Base-by-base conservation (phyloP, 225 moss, liverwort and hornwort genomes). In the Climacium dendroides region DNA sequence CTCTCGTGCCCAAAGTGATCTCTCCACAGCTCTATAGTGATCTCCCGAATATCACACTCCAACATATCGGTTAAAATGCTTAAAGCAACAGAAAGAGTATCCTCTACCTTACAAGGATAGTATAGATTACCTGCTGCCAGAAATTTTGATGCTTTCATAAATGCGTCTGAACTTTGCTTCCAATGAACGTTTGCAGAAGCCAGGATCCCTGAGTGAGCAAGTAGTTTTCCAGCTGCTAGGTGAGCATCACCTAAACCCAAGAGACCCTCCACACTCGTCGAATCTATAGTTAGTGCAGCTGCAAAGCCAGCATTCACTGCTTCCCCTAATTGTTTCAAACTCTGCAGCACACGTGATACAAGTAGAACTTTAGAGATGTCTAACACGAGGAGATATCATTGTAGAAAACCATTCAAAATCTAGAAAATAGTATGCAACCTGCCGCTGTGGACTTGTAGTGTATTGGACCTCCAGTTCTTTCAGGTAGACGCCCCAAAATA, bases 191-290 rank as follows among this genome's bases (percentile, higher is more conserved):
- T 88, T 61, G 93, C 92, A 60, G 78, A 85, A 50, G 90, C 74
- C 34, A 69, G 71, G 55, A 80, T 86, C 71, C 89, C 88, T 62
- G 70, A 89, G 28, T 80, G 88, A 60, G 85, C 85, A 64, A 96
- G 87, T 82, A 97, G 72, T 88, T 97, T 97, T 45, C 92, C 95
- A 64, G 95, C 95, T 54, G 96, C 88, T 41, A 96, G 89, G 82
- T 96, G 95, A 60, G 94, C 92, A 70, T 97, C 97, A 52, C 94
- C 97, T 81, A 95, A 91, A 60, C 95, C 97, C 90, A 97, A 85
- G 39, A 95, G 94, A 59, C 92, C 90, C 76, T 91, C 95, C 62
- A 95, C 90, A 72, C 89, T 95, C 43, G 85, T 90, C 25, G 95
- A 95, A 59, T 97, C 95, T 70, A 97, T 88, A 29, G 85, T 96